Evolutionary conservation across 2,329 filamentous ascomycete genomes (phyloP).

Genomic region (Fusarium graminum): DNA sequence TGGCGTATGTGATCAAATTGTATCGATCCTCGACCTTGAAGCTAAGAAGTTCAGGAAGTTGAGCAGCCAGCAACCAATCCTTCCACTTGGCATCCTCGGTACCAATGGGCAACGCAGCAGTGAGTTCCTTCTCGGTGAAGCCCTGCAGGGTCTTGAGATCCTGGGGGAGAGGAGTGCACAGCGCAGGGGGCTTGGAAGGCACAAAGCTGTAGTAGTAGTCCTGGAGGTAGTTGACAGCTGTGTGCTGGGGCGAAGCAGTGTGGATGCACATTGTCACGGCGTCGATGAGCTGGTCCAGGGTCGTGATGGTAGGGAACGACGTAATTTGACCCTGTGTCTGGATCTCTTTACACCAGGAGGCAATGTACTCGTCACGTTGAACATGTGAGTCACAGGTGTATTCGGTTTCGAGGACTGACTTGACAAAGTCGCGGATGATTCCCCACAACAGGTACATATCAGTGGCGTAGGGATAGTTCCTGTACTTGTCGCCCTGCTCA

Average conservation of each 20-base stretch:
- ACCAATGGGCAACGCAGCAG: slow-evolving; percentile 29
- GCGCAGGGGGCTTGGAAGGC: slow-evolving; percentile 30
- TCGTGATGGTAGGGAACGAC: slow-evolving; percentile 32
- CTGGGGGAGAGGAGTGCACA: slow-evolving; percentile 18
- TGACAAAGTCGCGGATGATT: slow-evolving; percentile 27
- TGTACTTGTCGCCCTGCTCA: slow-evolving; percentile 25
- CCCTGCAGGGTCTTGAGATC: slow-evolving; percentile 12
- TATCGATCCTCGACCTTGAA: slow-evolving; percentile 34
- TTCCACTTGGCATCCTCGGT: slow-evolving; percentile 32
- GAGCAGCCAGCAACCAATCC: slow-evolving; percentile 31
- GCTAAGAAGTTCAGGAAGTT: slow-evolving; percentile 29
- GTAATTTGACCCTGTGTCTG: slow-evolving; percentile 22
- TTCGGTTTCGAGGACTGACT: slow-evolving; percentile 24
- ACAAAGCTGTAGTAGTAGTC: slow-evolving; percentile 42
- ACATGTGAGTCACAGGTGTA: slow-evolving; percentile 12
- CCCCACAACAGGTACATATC: slow-evolving; percentile 23
- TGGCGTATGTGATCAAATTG: slow-evolving; percentile 35
- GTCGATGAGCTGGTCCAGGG: slow-evolving; percentile 32
- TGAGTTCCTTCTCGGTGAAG: slow-evolving; percentile 33
- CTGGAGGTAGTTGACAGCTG: slow-evolving; percentile 37
- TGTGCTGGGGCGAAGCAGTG: slow-evolving; percentile 34
- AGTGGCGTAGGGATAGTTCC: slow-evolving; percentile 36
- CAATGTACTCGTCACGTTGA: slow-evolving; percentile 1
- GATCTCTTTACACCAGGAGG: slow-evolving; percentile 30
- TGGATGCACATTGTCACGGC: slow-evolving; percentile 41